These are phyloP conservation scores for Barnettozyma vustinii DNA, from an alignment of 805 yeast species.

Conservation along the genomic window DNA sequence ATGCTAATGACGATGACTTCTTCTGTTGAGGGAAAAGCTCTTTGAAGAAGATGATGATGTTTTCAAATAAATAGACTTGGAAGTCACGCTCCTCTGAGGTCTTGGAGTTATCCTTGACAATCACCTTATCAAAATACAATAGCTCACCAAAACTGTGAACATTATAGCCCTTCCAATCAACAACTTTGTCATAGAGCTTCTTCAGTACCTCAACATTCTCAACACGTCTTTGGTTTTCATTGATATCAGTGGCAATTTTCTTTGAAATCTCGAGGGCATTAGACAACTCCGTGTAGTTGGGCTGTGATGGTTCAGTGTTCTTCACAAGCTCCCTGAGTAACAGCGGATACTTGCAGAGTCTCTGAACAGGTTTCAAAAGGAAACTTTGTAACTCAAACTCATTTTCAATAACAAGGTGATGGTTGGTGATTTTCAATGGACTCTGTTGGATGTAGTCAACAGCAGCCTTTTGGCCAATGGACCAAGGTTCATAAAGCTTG, in stretches of 20 bases:
- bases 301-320: constrained; percentile 46
- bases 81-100: constrained; percentile 74
- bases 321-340: constrained; percentile 72
- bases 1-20: constrained; percentile 43
- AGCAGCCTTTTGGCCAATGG: constrained; percentile 84
- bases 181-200: constrained; percentile 66
- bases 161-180: constrained; percentile 90
- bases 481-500: constrained; percentile 89
- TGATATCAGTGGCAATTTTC: constrained; percentile 80
- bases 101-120: constrained; percentile 51
- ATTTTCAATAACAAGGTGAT: constrained; percentile 64
- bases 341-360: constrained; percentile 92
- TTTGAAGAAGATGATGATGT: constrained; percentile 56
- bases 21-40: constrained; percentile 42
- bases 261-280: constrained; percentile 70
- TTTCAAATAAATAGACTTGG: constrained; percentile 83
- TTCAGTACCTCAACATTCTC: constrained; percentile 74
- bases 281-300: constrained; percentile 59
- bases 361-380: constrained; percentile 89
- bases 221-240: constrained; percentile 88
- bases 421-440: constrained; percentile 43
- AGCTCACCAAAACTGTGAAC: constrained; percentile 79
- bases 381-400: constrained; percentile 86
- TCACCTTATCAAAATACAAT: constrained; percentile 65
- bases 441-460: constrained; percentile 68